Evolutionary conservation across 768 basidiomycete species (phyloP).

Genomic region (Jaapia argillacea): DNA sequence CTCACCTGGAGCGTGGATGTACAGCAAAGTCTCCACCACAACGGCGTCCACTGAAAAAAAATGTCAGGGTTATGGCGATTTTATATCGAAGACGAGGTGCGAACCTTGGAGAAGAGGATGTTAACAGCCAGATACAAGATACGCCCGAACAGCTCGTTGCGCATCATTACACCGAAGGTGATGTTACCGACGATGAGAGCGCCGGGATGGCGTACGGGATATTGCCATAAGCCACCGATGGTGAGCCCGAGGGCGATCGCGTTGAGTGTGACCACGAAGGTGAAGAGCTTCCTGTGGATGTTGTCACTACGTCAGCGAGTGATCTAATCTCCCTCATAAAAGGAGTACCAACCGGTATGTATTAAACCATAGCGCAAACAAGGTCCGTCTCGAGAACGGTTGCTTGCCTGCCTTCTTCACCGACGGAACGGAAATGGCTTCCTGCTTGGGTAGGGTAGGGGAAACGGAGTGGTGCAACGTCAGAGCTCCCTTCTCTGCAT

Average conservation of each 20-base stretch:
- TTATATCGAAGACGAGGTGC: background rate
- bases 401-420: slow-evolving; percentile 38
- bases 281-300: slow-evolving; percentile 23
- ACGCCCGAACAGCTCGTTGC: slow-evolving; percentile 32
- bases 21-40: slow-evolving; percentile 27
- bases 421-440: slow-evolving; percentile 26
- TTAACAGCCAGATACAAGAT: slow-evolving; percentile 25
- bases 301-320: background rate
- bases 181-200: slow-evolving; percentile 32
- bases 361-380: slow-evolving; percentile 28
- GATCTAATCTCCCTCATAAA: no score
- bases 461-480: slow-evolving; percentile 19
- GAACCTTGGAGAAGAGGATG: slow-evolving; percentile 26
- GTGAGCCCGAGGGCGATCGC: slow-evolving; percentile 21
- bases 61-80: background rate
- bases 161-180: slow-evolving; percentile 28
- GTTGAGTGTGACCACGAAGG: slow-evolving; percentile 22
- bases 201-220: slow-evolving; percentile 25
- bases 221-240: slow-evolving; percentile 20
- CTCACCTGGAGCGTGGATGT: slow-evolving; percentile 25
- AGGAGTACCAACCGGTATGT: slow-evolving; percentile 30
- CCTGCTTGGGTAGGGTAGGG: slow-evolving; percentile 28
- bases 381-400: slow-evolving; percentile 48
- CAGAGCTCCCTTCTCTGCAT: slow-evolving; percentile 50
- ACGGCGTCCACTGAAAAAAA: slow-evolving; percentile 25